Percentiles rank a stretch among this genome's conserved stretches.
Evolutionary conservation across 1,284 basidiomycete genomes (phyloP).

Genomic region (Cryptococcus hybrid): DNA sequence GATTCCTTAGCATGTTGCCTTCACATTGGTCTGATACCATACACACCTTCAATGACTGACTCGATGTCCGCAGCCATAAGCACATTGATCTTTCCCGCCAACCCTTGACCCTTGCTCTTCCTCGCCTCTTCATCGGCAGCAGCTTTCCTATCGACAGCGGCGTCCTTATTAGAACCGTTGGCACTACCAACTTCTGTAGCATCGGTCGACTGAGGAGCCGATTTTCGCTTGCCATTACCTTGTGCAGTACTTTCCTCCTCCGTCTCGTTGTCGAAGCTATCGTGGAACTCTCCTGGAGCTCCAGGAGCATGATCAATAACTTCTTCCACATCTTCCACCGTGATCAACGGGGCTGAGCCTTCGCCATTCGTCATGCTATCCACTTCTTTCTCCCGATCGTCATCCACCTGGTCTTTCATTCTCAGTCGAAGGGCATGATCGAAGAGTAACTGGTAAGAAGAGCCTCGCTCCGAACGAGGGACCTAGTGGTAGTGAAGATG

Average conservation of each 20-base stretch:
- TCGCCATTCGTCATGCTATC: conserved; percentile 16
- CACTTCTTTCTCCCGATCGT: conserved; percentile 16
- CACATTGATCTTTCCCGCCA: conserved; percentile 63
- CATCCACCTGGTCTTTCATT: conserved; percentile 50
- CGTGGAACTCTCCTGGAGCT: conserved; percentile 4
- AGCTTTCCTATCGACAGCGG: conserved; percentile 10
- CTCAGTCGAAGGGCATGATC: conserved; percentile 67
- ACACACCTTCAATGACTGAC: conserved; percentile 42
- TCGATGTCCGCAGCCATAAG: conserved; percentile 50
- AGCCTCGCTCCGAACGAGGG: conserved; percentile 58
- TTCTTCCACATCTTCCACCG: conserved; percentile 25
- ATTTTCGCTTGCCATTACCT: neutral
- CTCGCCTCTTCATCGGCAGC: conserved; percentile 17
- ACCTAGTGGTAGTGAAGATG: conserved; percentile 47
- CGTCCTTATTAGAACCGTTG: conserved; percentile 20
- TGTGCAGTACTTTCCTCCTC: neutral
- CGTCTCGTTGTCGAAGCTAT: neutral
- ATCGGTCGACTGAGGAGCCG: conserved; percentile 2
- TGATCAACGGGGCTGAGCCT: conserved; percentile 15
- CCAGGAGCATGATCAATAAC: conserved; percentile 18
- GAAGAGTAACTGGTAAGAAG: conserved; percentile 69
- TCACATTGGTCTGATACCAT: neutral
- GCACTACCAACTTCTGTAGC: conserved; percentile 26
- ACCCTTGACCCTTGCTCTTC: conserved; percentile 44
- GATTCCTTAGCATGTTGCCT: conserved; percentile 8